Percentiles rank a stretch among this genome's conserved stretches.
phyloP scores from a whole-genome alignment of 176 grass and related monocot genomes.

The Otatea glauca region DNA sequence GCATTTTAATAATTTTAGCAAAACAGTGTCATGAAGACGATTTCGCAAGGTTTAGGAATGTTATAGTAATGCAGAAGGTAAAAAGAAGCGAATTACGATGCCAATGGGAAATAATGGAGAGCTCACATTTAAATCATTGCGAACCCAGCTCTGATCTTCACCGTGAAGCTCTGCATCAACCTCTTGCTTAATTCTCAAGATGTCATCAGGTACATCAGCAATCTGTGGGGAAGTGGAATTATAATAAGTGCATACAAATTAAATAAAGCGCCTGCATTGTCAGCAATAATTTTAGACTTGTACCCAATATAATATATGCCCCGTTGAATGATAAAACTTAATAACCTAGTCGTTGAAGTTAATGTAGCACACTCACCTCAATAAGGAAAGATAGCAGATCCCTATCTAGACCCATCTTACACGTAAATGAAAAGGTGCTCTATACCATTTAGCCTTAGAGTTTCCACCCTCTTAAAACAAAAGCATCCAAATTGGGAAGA shows the following conservation, averaged over 20 bases:
- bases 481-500: background rate
- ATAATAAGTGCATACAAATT: constrained; percentile 23
- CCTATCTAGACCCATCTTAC: constrained; percentile 4
- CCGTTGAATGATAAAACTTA: background rate
- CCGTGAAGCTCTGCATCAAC: constrained; percentile 83
- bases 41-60: background rate
- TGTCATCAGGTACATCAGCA: constrained; percentile 68
- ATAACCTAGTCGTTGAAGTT: background rate
- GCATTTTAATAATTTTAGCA: background rate
- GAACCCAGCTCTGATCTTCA: constrained; percentile 87
- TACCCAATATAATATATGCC: background rate
- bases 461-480: constrained; percentile 6
- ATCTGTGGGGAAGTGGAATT: constrained; percentile 53
- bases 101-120: background rate
- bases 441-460: background rate
- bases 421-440: background rate
- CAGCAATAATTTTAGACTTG: background rate
- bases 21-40: background rate
- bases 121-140: constrained; percentile 70
- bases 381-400: background rate
- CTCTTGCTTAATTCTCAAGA: constrained; percentile 88
- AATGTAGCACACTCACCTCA: background rate
- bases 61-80: constrained; percentile 1
- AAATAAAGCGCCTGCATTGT: background rate
- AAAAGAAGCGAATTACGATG: constrained; percentile 18